Conservation (phyloP, 805 yeast genomes). For the Yarrowia alimentaria region DNA sequence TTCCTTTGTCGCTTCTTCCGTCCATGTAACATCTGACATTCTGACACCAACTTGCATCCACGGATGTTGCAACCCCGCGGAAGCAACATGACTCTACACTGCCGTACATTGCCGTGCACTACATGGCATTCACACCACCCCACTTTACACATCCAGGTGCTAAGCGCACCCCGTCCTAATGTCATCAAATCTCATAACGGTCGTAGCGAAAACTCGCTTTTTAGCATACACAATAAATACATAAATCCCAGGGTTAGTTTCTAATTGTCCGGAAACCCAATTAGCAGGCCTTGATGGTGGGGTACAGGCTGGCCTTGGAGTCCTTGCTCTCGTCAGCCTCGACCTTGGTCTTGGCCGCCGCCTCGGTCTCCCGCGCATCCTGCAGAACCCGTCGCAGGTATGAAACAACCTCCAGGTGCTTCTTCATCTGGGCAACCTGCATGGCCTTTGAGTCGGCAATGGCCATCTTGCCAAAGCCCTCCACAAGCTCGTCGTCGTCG, state of each 20-base stretch:
- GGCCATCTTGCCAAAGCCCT: slow-evolving; percentile 26
- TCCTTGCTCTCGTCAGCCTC: neutral
- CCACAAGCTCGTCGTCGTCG: slow-evolving; percentile 22
- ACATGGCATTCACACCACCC: no score
- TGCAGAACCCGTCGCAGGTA: slow-evolving; percentile 21
- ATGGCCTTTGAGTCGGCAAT: slow-evolving; percentile 27
- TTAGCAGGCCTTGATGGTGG: slow-evolving; percentile 27
- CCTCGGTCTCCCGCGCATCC: slow-evolving; percentile 13
- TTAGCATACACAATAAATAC: slow-evolving; percentile 28
- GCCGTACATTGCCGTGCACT: no score
- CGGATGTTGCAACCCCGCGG: no score
- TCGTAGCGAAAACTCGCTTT: slow-evolving; percentile 26
- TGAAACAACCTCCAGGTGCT: slow-evolving; percentile 18
- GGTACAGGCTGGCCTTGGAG: slow-evolving; percentile 25
- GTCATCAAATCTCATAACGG: slow-evolving; percentile 26
- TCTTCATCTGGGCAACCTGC: slow-evolving; percentile 27
- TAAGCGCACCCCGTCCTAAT: neutral
- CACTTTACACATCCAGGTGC: slow-evolving; percentile 4
- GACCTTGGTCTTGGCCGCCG: neutral
- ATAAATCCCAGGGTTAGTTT: slow-evolving; percentile 26
- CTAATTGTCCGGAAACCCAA: neutral
- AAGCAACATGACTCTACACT: no score
- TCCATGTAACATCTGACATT: no score
- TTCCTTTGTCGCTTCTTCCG: no score
- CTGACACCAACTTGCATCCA: no score